These are phyloP conservation scores for Cruciata laevipes DNA, from an alignment of 257 asterid genomes.

Conservation along the genomic window DNA sequence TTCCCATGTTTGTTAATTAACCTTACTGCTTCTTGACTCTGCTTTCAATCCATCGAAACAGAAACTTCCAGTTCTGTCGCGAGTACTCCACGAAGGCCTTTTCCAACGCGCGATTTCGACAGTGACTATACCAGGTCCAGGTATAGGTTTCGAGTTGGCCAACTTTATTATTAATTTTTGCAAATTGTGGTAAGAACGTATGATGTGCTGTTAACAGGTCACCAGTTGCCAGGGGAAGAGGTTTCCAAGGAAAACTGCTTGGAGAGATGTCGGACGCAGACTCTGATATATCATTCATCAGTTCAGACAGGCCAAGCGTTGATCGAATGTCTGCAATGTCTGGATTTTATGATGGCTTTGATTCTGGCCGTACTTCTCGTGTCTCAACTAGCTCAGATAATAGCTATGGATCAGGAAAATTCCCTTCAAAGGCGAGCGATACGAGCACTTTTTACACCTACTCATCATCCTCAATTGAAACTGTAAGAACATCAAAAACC, in stretches of 20 bases:
- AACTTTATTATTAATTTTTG: not conserved
- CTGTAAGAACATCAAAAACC: conserved; percentile 32
- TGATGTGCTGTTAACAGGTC: conserved; percentile 43
- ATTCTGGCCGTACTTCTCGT: conserved; percentile 33
- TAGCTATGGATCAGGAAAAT: conserved; percentile 46
- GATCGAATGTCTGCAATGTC: conserved; percentile 39
- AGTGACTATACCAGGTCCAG: conserved; percentile 16
- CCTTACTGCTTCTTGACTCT: not conserved
- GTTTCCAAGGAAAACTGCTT: conserved; percentile 29
- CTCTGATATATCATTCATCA: conserved; percentile 53
- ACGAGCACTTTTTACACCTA: conserved; percentile 37
- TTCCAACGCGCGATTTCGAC: conserved; percentile 15
- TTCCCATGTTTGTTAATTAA: not conserved
- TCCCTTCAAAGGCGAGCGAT: conserved; percentile 43
- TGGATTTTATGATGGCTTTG: conserved; percentile 33
- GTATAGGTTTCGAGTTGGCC: not conserved
- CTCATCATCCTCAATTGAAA: conserved; percentile 51
- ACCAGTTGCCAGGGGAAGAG: conserved; percentile 43
- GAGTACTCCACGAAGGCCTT: conserved; percentile 24
- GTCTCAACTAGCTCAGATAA: conserved; percentile 61
- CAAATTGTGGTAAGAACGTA: not conserved
- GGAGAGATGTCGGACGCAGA: conserved; percentile 49
- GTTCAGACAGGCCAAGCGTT: conserved; percentile 61
- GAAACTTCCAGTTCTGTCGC: not conserved
- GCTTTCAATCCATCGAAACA: not conserved